Percentiles rank a stretch among this genome's conserved stretches.
Evolutionary conservation across 75 land plant species (phyloP).

Genomic region (Isoetes taiwanensis): DNA sequence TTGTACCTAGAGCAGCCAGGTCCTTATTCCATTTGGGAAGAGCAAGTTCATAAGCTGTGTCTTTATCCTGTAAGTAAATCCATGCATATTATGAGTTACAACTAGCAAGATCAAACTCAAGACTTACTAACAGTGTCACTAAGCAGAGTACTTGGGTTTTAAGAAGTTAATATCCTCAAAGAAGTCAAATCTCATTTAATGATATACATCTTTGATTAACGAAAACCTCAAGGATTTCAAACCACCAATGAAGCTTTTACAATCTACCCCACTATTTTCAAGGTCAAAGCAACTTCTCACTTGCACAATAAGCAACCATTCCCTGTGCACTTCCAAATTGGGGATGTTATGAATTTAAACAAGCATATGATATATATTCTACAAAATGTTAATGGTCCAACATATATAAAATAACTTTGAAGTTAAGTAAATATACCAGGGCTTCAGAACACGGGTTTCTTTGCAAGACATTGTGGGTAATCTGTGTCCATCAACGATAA

Average conservation of each 20-base stretch:
- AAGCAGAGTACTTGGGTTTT: too few relatives aligned
- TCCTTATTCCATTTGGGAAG: too few relatives aligned
- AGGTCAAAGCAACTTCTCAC: constrained; percentile 92
- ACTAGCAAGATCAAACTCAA: too few relatives aligned
- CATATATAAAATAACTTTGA: neutral
- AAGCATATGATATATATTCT: neutral
- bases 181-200: neutral
- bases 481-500: constrained; percentile 90
- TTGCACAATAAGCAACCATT: constrained; percentile 90
- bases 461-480: constrained; percentile 64
- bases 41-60: too few relatives aligned
- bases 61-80: too few relatives aligned
- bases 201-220: constrained; percentile 46
- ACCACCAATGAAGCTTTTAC: constrained; percentile 42
- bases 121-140: too few relatives aligned
- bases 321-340: constrained; percentile 30
- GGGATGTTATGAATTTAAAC: neutral
- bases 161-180: neutral
- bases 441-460: constrained; percentile 75
- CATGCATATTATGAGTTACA: too few relatives aligned
- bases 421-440: constrained; percentile 29
- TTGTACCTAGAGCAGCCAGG: too few relatives aligned
- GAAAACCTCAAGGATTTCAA: constrained; percentile 56
- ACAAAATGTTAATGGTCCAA: neutral
- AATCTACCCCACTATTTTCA: constrained; percentile 77